Evolutionary conservation across 2,329 filamentous ascomycete genomes (phyloP).

Genomic region (Alternaria atra): DNA sequence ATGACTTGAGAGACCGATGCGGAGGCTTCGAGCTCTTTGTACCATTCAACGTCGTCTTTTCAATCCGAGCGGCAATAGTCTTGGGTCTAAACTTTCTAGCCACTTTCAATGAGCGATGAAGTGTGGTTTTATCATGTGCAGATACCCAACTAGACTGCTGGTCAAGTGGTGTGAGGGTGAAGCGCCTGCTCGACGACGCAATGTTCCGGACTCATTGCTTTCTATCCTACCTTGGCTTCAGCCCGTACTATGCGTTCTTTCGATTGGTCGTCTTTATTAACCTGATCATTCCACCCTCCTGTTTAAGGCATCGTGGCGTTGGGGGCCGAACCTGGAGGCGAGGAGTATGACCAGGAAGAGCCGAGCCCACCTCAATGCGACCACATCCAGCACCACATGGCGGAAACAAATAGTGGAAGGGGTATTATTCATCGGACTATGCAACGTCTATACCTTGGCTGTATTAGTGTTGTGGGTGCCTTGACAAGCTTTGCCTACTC

Average conservation of each 20-base stretch:
- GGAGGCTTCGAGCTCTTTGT: neutral
- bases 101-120: neutral
- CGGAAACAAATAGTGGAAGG: too few relatives aligned
- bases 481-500: neutral
- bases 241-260: neutral
- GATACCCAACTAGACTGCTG: neutral
- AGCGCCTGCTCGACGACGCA: neutral
- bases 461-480: neutral
- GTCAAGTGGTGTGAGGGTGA: neutral
- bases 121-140: constrained; percentile 2
- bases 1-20: neutral
- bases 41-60: constrained; percentile 23
- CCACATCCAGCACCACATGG: neutral
- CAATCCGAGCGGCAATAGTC: neutral
- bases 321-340: neutral
- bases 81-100: neutral
- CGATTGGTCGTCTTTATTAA: neutral
- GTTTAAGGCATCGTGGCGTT: neutral
- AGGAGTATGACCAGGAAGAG: neutral
- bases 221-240: neutral
- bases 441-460: neutral
- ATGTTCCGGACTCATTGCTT: neutral
- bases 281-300: neutral
- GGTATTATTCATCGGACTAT: neutral
- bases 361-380: neutral